These are phyloP conservation scores for Aureobasidium vineae DNA, from an alignment of 2,329 filamentous ascomycete genomes.

Conservation along the genomic window DNA sequence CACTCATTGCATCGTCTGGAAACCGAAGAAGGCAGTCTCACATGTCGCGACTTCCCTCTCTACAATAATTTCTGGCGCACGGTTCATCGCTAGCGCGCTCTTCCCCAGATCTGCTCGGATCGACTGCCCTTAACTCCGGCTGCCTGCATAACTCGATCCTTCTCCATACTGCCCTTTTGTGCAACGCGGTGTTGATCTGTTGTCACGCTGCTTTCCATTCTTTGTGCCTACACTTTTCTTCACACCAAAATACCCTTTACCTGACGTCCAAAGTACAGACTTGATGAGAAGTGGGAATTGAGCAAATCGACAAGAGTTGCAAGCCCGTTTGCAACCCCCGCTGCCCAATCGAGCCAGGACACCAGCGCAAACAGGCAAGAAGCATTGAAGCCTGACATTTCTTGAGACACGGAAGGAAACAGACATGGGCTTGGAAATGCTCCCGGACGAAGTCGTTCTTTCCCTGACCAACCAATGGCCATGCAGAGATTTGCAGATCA, in stretches of 20 bases:
- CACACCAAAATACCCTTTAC: neutral
- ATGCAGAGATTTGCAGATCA: slow-evolving; percentile 49
- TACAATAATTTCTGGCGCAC: slow-evolving; percentile 23
- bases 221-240: neutral
- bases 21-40: neutral
- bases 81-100: slow-evolving; percentile 15
- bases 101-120: slow-evolving; percentile 22
- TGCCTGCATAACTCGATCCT: slow-evolving; percentile 16
- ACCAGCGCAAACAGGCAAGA: slow-evolving; percentile 8
- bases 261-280: neutral
- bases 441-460: slow-evolving; percentile 39
- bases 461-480: slow-evolving; percentile 42
- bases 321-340: neutral
- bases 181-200: slow-evolving; percentile 24
- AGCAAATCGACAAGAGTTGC: neutral
- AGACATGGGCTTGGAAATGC: slow-evolving; percentile 34
- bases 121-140: slow-evolving; percentile 2
- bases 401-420: slow-evolving; percentile 15
- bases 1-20: slow-evolving; percentile 23
- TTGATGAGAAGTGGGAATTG: no score
- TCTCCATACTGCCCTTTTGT: slow-evolving; percentile 14
- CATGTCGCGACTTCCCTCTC: slow-evolving; percentile 12
- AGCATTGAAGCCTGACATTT: neutral
- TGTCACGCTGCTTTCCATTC: neutral
- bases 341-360: neutral